phyloP scores from a whole-genome alignment of 2,329 filamentous ascomycete genomes.

The Talaromyces sp. region DNA sequence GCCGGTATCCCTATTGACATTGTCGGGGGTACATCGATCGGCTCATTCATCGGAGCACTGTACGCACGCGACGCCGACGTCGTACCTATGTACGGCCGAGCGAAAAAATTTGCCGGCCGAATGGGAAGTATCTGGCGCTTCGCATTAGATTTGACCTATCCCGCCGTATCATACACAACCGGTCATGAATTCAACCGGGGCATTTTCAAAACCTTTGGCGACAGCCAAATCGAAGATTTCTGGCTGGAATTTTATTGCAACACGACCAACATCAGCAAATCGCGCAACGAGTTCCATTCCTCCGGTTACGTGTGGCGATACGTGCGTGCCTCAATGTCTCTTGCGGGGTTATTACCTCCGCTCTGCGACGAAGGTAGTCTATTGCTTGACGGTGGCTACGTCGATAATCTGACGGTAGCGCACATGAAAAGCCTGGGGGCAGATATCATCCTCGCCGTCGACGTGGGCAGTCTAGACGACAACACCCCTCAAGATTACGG shows the following conservation, averaged over 20 bases:
- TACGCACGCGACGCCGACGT: constrained; percentile 96
- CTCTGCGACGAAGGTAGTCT: constrained; percentile 96
- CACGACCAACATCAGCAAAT: constrained; percentile 97
- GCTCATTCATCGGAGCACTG: constrained; percentile 87
- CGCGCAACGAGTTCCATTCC: constrained; percentile 84
- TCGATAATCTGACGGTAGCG: constrained; percentile 93
- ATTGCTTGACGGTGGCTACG: constrained; percentile 92
- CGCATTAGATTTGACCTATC: constrained; percentile 90
- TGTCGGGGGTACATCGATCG: constrained; percentile 92
- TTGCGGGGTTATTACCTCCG: constrained; percentile 86
- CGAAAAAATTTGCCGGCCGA: constrained; percentile 96
- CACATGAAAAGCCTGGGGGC: constrained; percentile 95
- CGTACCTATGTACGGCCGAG: constrained; percentile 91
- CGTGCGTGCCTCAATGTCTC: constrained; percentile 91
- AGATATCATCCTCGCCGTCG: constrained; percentile 90
- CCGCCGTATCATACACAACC: constrained; percentile 93
- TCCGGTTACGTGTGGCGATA: constrained; percentile 98
- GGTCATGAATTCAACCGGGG: constrained; percentile 98
- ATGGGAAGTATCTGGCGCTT: constrained; percentile 99
- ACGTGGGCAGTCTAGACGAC: constrained; percentile 89
- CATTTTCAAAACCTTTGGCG: constrained; percentile 97
- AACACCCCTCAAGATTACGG: constrained; percentile 88
- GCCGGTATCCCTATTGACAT: constrained; percentile 94
- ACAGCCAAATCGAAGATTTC: constrained; percentile 96
- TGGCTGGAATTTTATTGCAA: constrained; percentile 99